Evolutionary conservation across 2,329 filamentous ascomycete genomes (phyloP).

Genomic region (Penicillium digitatum): DNA sequence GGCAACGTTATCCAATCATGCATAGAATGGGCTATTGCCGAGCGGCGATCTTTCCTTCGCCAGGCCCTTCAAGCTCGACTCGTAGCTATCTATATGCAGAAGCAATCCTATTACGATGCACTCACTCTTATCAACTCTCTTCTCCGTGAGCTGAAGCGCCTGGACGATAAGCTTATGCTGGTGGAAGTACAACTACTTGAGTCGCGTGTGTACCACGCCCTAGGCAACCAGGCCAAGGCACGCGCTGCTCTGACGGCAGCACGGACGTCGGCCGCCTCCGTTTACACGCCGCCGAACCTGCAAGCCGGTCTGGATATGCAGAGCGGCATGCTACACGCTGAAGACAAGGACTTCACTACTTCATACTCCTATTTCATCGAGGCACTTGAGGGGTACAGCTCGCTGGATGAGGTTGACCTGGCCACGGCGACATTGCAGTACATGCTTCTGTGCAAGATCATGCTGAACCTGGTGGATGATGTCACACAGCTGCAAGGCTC

Average conservation of each 20-base stretch:
- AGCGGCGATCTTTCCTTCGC: slow-evolving; percentile 91
- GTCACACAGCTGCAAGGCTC: slow-evolving; percentile 91
- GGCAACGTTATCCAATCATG: slow-evolving; percentile 95
- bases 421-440: slow-evolving; percentile 98
- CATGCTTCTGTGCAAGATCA: slow-evolving; percentile 99
- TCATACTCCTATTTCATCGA: slow-evolving; percentile 99
- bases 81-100: slow-evolving; percentile 90
- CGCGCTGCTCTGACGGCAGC: slow-evolving; percentile 91
- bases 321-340: slow-evolving; percentile 96
- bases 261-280: slow-evolving; percentile 89
- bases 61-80: slow-evolving; percentile 97
- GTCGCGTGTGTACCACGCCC: slow-evolving; percentile 92
- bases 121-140: slow-evolving; percentile 95
- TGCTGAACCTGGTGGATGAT: slow-evolving; percentile 95
- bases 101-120: slow-evolving; percentile 95
- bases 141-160: slow-evolving; percentile 90
- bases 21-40: slow-evolving; percentile 97
- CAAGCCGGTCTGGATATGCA: slow-evolving; percentile 99
- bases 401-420: slow-evolving; percentile 79
- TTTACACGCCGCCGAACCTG: slow-evolving; percentile 91
- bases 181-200: slow-evolving; percentile 97
- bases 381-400: slow-evolving; percentile 93
- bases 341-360: slow-evolving; percentile 98
- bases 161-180: slow-evolving; percentile 96
- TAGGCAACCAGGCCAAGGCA: slow-evolving; percentile 94